Conservation (phyloP, 176 grass and related monocot species). For the Triticum aestivum region IWGSC_CS_RefSeq_v2.1 NC_057806.1:294804749-294805248, state of each 20-base stretch:
- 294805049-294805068: conserved; percentile 85
- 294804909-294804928: conserved; percentile 80
- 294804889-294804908: conserved; percentile 73
- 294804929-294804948: conserved; percentile 13
- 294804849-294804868: conserved; percentile 67
- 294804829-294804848: conserved; percentile 76
- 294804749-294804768: neutral
- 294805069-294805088: conserved; percentile 66
- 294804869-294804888: conserved; percentile 87
- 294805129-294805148: conserved; percentile 72
- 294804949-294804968: conserved; percentile 11
- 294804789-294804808: conserved; percentile 68
- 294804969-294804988: conserved; percentile 24
- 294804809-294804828: conserved; percentile 71
- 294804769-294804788: conserved; percentile 22
- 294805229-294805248: conserved; percentile 54
- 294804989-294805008: neutral
- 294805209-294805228: conserved; percentile 91
- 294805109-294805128: conserved; percentile 86
- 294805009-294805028: conserved; percentile 93
- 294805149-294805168: conserved; percentile 74
- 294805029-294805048: conserved; percentile 94
- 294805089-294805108: conserved; percentile 58
- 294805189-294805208: conserved; percentile 81
- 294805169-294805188: conserved; percentile 80